Conservation (phyloP, 768 basidiomycete genomes). For the Boletus reticulatus region DNA sequence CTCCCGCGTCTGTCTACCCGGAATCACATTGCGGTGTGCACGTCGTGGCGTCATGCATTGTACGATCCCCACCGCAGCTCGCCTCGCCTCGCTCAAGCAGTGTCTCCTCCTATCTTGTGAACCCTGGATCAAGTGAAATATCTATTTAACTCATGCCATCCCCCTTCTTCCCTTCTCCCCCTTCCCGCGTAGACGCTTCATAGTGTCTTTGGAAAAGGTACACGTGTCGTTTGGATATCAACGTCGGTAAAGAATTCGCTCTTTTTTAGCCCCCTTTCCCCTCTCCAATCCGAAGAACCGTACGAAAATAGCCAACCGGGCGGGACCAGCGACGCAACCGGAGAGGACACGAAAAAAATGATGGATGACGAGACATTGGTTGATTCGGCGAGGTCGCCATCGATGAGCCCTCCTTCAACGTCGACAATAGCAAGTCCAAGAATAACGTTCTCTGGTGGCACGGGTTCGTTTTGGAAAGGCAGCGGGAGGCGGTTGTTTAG, state of each 20-base stretch:
- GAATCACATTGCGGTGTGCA: constrained; percentile 16
- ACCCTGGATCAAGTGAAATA: constrained; percentile 9
- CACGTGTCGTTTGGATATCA: constrained; percentile 9
- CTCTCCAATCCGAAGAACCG: neutral
- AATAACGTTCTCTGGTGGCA: constrained; percentile 2
- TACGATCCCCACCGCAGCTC: constrained; percentile 11
- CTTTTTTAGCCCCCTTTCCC: no score
- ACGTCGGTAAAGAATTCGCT: neutral
- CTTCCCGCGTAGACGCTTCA: constrained; percentile 12
- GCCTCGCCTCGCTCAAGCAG: constrained; percentile 15
- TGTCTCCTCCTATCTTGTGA: neutral
- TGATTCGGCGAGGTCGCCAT: constrained; percentile 17
- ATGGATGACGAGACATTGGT: constrained; percentile 28
- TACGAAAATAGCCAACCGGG: neutral
- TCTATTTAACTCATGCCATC: constrained; percentile 11
- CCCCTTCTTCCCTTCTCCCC: neutral
- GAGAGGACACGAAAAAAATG: neutral
- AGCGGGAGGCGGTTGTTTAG: constrained; percentile 39
- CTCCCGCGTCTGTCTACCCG: neutral
- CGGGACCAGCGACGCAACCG: neutral
- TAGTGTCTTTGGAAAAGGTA: neutral
- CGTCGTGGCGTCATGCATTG: constrained; percentile 1
- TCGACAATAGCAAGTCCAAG: constrained; percentile 15
- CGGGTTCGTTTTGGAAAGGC: constrained; percentile 5
- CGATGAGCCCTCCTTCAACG: constrained; percentile 19